phyloP scores from a whole-genome alignment of 805 yeast species.

The Kregervanrija delftensis region DNA sequence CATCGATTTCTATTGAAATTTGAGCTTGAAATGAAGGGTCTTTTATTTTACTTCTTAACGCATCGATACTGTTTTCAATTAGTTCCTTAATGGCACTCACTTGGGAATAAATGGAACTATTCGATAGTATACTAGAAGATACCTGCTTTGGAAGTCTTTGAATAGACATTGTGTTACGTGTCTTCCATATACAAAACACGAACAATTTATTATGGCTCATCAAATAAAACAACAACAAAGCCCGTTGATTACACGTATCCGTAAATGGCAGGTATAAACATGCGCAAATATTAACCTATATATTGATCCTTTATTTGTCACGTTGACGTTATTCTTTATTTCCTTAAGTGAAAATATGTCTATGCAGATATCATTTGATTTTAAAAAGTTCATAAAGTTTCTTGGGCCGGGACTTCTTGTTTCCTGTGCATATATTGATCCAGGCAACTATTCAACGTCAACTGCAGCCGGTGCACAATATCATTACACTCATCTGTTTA shows the following conservation, averaged over 20 bases:
- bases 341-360: background rate
- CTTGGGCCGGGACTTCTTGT: constrained; percentile 87
- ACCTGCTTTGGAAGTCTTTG: constrained; percentile 16
- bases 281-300: too few species aligned
- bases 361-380: background rate
- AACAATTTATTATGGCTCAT: too few species aligned
- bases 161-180: constrained; percentile 13
- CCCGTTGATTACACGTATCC: too few species aligned
- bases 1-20: constrained; percentile 32
- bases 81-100: constrained; percentile 33
- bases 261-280: too few species aligned
- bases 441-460: constrained; percentile 88
- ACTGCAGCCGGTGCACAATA: constrained; percentile 83
- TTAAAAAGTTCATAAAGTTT: constrained; percentile 52
- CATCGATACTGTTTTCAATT: constrained; percentile 35
- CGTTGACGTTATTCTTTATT: too few species aligned
- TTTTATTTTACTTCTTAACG: constrained; percentile 9
- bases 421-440: constrained; percentile 88
- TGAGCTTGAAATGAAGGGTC: constrained; percentile 12
- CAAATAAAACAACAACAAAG: too few species aligned
- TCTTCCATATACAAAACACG: too few species aligned
- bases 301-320: too few species aligned
- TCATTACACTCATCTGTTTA: constrained; percentile 64
- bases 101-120: constrained; percentile 30
- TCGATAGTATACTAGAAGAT: constrained; percentile 17